Evolutionary conservation across 2,329 filamentous ascomycete genomes (phyloP), one percentile per base, ranked within the genome.

Genomic region (Hypocreales sp.): DNA sequence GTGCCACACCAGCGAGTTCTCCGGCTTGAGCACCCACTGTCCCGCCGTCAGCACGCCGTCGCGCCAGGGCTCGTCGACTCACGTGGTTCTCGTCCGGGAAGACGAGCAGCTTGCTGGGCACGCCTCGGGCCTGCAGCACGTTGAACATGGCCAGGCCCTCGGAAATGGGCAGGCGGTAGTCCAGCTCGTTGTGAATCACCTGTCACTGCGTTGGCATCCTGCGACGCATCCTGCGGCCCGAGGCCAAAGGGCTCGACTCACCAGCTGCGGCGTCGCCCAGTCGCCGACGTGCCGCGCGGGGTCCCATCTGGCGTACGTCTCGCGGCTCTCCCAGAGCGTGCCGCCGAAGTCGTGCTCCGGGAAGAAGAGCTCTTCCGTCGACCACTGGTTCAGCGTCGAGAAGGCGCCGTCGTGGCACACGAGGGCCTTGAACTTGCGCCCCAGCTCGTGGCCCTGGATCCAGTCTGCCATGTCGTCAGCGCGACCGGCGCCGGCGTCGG

Each of bases 1-100:
- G 44, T 95, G 84, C 90, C 90, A 95, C 13, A 92, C 65, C 12
- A 94, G 57, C 4, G 75, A 79, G 50, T 95, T 95, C 53, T 94
- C 87, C 0, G 79, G 81, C 48, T 93, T 92, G 29, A 93, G 46
- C 4, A 94, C 84, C 82, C 82, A 76, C 68, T 73, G 27, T 22
- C 7, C 12, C 5, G 14, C 5, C 5, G 25, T 41, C 15, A 35
- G 19, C 17, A n/a, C n/a, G n/a, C n/a, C n/a, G n/a, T n/a, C n/a
- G n/a, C n/a, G n/a, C n/a, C n/a, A n/a, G n/a, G n/a, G n/a, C n/a
- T n/a, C n/a, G 26, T 20, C 12, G 8, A 42, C 52, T 51, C 41
- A 56, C 52, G 34, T 72, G 67, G 37, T 71, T 71, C 48, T 72
- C 87, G 63, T 67, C 83, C 0, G 82, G 80, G 46, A 92, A 93